These are phyloP conservation scores for Lotus japonicus DNA, from an alignment of 306 rosid species.

Conservation along the genomic window DNA sequence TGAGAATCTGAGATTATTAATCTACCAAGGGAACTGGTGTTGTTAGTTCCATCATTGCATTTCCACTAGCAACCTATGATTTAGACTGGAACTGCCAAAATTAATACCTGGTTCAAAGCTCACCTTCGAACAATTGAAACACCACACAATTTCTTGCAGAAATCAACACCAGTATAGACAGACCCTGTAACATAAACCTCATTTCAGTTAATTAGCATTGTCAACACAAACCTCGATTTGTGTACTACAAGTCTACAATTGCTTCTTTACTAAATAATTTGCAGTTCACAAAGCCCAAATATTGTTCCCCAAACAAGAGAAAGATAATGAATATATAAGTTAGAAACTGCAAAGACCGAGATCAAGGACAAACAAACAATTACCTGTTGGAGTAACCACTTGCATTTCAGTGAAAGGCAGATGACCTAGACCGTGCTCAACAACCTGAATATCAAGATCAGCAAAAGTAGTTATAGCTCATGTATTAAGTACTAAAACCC, in stretches of 20 bases:
- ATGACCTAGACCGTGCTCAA: constrained; percentile 98
- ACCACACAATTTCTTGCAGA: constrained; percentile 96
- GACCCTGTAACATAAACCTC: constrained; percentile 51
- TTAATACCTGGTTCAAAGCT: constrained; percentile 52
- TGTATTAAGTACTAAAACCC: constrained; percentile 12
- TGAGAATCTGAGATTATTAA: constrained; percentile 6
- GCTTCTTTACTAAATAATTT: background rate
- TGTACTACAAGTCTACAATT: background rate
- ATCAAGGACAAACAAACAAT: constrained; percentile 5
- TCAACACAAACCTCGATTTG: background rate
- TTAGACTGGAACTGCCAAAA: constrained; percentile 21
- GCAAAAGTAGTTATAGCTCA: constrained; percentile 1
- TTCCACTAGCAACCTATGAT: background rate
- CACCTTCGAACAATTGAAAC: constrained; percentile 96
- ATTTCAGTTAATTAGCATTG: background rate
- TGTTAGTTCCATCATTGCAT: background rate
- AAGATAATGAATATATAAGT: constrained; percentile 11
- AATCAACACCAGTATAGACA: constrained; percentile 90
- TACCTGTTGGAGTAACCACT: constrained; percentile 92
- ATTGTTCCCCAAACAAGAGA: constrained; percentile 4
- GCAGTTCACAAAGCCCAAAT: constrained; percentile 5
- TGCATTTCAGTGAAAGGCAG: constrained; percentile 96
- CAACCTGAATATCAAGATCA: constrained; percentile 55
- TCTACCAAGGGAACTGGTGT: constrained; percentile 2
- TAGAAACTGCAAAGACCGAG: background rate